phyloP scores from a whole-genome alignment of 345 rosid genomes.

The Pugionium dolabratum region DNA sequence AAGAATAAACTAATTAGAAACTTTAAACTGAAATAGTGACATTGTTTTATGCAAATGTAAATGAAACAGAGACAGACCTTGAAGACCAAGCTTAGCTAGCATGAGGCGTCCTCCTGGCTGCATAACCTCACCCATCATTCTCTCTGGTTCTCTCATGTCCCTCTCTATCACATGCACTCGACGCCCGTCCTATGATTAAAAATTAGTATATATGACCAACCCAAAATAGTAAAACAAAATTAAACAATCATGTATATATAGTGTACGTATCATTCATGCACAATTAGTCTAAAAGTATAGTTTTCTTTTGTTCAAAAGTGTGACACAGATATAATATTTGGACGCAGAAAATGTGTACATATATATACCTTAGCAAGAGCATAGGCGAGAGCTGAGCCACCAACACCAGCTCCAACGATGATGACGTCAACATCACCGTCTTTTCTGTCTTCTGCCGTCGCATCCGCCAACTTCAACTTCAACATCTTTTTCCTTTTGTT shows the following conservation, averaged over 20 bases:
- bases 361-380: constrained; percentile 51
- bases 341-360: too few relatives aligned
- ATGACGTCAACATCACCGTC: constrained; percentile 45
- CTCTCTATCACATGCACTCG: constrained; percentile 64
- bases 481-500: not conserved
- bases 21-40: too few relatives aligned
- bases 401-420: constrained; percentile 67
- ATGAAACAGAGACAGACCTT: constrained; percentile 39
- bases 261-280: too few relatives aligned
- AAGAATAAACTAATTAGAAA: too few relatives aligned
- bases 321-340: too few relatives aligned
- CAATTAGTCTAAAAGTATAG: too few relatives aligned
- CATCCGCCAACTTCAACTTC: constrained; percentile 2
- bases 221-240: too few relatives aligned
- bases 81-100: constrained; percentile 57
- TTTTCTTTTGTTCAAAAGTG: too few relatives aligned
- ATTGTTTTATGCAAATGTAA: too few relatives aligned
- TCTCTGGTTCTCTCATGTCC: constrained; percentile 58
- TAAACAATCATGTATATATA: too few relatives aligned
- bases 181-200: constrained; percentile 53
- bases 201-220: too few relatives aligned
- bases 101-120: constrained; percentile 68
- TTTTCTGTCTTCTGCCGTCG: not conserved
- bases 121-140: constrained; percentile 65
- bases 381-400: constrained; percentile 59